Evolutionary conservation across 345 rosid species (phyloP).

Genomic region (Hirschfeldia incana): DNA sequence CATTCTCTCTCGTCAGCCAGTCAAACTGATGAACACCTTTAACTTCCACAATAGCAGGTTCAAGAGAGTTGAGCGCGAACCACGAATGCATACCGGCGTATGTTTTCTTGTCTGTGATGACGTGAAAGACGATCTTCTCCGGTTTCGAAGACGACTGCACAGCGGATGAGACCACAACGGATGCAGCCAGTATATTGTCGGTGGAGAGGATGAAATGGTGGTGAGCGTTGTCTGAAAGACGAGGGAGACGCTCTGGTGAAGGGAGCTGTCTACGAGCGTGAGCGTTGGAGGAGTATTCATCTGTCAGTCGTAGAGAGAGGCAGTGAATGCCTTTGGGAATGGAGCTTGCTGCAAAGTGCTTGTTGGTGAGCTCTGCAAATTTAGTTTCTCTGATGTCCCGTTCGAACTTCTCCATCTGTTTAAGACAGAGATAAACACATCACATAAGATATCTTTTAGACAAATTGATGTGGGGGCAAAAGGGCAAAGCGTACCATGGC

Average conservation of each 20-base stretch:
- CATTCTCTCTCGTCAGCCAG: conserved; percentile 98
- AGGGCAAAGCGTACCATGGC: conserved; percentile 58
- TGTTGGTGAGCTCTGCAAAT: conserved; percentile 92
- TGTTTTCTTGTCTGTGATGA: conserved; percentile 98
- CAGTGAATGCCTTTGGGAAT: conserved; percentile 97
- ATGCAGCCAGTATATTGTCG: conserved; percentile 96
- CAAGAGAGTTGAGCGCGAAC: conserved; percentile 87
- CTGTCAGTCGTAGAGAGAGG: conserved; percentile 89
- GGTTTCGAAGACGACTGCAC: conserved; percentile 82
- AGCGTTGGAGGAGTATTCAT: conserved; percentile 98
- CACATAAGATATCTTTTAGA: conserved; percentile 10
- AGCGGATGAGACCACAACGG: conserved; percentile 92
- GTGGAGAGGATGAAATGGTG: conserved; percentile 89
- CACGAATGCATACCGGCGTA: conserved; percentile 99
- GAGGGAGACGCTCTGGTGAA: conserved; percentile 93
- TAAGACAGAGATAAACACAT: conserved; percentile 12
- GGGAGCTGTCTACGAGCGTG: conserved; percentile 97
- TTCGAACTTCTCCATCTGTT: conserved; percentile 92
- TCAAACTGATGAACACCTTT: conserved; percentile 98
- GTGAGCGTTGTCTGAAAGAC: conserved; percentile 83
- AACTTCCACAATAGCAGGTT: conserved; percentile 91
- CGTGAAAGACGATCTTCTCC: conserved; percentile 89
- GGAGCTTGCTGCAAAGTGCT: conserved; percentile 99
- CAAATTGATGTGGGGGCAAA: too few relatives aligned
- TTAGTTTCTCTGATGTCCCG: conserved; percentile 84